Conservation (phyloP, 2,329 filamentous ascomycete genomes). For the Monosporascus sp. region DNA sequence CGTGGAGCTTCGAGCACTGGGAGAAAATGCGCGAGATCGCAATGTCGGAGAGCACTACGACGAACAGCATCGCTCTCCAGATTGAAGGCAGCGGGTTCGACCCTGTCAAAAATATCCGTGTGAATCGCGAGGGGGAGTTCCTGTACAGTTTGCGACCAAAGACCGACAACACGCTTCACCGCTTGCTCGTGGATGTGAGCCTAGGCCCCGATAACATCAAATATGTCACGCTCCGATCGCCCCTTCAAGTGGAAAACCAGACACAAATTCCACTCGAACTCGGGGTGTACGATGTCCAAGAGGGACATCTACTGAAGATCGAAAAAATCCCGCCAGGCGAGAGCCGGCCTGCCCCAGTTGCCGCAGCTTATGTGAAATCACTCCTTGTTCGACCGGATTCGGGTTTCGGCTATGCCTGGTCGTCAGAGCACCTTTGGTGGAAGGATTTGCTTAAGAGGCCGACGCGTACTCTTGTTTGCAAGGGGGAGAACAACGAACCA, state of each 20-base stretch:
- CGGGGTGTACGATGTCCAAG: slow-evolving; percentile 80
- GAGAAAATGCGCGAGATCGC: slow-evolving; percentile 94
- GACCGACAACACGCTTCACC: slow-evolving; percentile 78
- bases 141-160: slow-evolving; percentile 86
- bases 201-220: slow-evolving; percentile 96
- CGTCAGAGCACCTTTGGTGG: slow-evolving; percentile 85
- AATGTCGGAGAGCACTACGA: slow-evolving; percentile 74
- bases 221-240: slow-evolving; percentile 92
- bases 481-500: slow-evolving; percentile 78
- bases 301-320: slow-evolving; percentile 90
- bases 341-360: slow-evolving; percentile 82
- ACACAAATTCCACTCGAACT: slow-evolving; percentile 95
- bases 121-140: slow-evolving; percentile 92
- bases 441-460: slow-evolving; percentile 81
- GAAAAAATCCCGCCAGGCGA: slow-evolving; percentile 96
- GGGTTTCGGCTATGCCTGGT: slow-evolving; percentile 96
- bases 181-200: slow-evolving; percentile 85
- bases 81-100: slow-evolving; percentile 95
- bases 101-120: slow-evolving; percentile 76
- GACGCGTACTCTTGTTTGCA: slow-evolving; percentile 82
- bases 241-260: slow-evolving; percentile 87
- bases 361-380: slow-evolving; percentile 84
- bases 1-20: slow-evolving; percentile 96
- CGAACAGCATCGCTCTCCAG: slow-evolving; percentile 69
- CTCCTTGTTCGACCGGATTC: slow-evolving; percentile 86